Evolutionary conservation across 192 early-diverging fungal species (phyloP).

Genomic region (Entomortierella parvispora): DNA sequence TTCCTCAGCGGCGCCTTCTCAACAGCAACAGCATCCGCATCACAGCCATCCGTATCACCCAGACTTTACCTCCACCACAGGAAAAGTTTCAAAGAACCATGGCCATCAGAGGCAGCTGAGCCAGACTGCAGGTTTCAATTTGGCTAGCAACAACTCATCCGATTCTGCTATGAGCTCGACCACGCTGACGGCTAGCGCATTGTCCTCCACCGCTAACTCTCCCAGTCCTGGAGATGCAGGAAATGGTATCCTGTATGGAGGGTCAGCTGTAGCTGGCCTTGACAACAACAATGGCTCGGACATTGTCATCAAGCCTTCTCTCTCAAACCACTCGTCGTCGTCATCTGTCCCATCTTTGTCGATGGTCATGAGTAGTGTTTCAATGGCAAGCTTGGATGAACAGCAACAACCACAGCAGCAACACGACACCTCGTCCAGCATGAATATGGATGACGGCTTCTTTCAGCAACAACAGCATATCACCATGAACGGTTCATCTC

Average conservation of each 20-base stretch:
- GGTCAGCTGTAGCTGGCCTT: not conserved
- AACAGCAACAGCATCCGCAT: conserved; percentile 31
- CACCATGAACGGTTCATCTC: too few species aligned
- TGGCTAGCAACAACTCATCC: not conserved
- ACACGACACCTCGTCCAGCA: not conserved
- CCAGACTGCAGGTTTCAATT: conserved; percentile 23
- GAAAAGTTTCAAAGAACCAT: conserved; percentile 21
- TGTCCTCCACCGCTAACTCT: conserved; percentile 29
- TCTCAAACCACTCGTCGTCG: conserved; percentile 34
- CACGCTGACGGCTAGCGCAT: conserved; percentile 5
- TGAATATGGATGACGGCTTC: too few species aligned
- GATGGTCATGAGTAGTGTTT: conserved; percentile 31
- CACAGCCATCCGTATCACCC: conserved; percentile 44
- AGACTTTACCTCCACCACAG: conserved; percentile 30
- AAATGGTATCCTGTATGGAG: not conserved
- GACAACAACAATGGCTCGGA: conserved; percentile 4
- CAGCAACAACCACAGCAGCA: conserved; percentile 18
- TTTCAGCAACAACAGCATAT: too few species aligned
- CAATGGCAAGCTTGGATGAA: conserved; percentile 16
- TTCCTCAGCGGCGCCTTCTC: conserved; percentile 1
- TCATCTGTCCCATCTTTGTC: conserved; percentile 41
- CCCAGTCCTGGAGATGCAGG: conserved; percentile 18
- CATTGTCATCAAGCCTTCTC: conserved; percentile 26
- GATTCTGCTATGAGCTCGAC: conserved; percentile 11
- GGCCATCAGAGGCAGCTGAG: conserved; percentile 45